Conservation (phyloP, 1,284 basidiomycete genomes). For the Heterobasidion occidentale region DNA sequence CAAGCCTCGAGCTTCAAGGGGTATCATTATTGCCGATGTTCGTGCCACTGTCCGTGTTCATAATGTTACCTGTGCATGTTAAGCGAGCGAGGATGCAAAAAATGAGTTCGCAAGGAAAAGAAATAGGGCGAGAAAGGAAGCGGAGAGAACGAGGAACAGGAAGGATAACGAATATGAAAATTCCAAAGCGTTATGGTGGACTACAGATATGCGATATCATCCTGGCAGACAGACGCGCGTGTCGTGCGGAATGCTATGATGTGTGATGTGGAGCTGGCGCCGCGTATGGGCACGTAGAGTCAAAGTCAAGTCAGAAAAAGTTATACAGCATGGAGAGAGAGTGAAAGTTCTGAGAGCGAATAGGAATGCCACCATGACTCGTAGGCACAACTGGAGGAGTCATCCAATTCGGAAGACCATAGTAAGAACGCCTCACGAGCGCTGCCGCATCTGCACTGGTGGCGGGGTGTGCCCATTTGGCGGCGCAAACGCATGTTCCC, state of each 20-base stretch:
- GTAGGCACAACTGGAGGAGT: slow-evolving; percentile 4
- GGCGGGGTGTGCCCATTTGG: slow-evolving; percentile 39
- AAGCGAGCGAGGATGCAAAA: slow-evolving; percentile 13
- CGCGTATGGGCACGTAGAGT: neutral
- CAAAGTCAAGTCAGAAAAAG: neutral
- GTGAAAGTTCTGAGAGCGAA: neutral
- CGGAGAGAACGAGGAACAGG: slow-evolving; percentile 16
- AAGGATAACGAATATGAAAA: neutral
- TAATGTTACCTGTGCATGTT: slow-evolving; percentile 7
- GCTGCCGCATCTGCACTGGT: slow-evolving; percentile 34
- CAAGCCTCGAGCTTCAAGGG: neutral
- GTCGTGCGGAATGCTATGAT: neutral
- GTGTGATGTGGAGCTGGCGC: neutral
- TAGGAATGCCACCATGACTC: neutral
- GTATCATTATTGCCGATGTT: slow-evolving; percentile 12
- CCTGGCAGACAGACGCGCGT: neutral
- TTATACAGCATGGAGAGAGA: neutral
- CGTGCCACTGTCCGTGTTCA: slow-evolving; percentile 1
- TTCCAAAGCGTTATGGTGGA: neutral
- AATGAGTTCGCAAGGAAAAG: slow-evolving; percentile 16
- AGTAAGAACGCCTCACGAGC: slow-evolving; percentile 22
- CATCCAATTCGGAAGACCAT: neutral
- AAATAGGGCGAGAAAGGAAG: slow-evolving; percentile 2
- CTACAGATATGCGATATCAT: neutral
- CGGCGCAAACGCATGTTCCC: slow-evolving; percentile 32